These are phyloP conservation scores for Sporothrix pseudoabietina DNA, from an alignment of 2,329 filamentous ascomycete genomes.

Conservation along the genomic window DNA sequence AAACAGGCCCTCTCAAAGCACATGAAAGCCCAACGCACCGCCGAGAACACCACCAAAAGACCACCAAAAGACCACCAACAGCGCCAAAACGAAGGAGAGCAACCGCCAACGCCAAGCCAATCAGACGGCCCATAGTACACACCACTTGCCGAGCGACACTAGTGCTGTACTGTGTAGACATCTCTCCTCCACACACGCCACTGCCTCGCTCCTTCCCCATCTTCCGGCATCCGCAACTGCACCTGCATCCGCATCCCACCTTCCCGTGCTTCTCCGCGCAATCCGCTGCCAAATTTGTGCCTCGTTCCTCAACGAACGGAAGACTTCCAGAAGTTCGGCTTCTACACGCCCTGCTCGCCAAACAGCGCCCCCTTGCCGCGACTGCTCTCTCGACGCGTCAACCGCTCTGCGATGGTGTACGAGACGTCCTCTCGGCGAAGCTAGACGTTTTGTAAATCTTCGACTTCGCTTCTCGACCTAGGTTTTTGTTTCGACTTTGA, in stretches of 20 bases:
- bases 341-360: not conserved
- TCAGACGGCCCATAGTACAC: slow-evolving; percentile 22
- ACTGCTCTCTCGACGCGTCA: not conserved
- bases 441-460: slow-evolving; percentile 1
- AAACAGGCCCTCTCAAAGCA: not conserved
- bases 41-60: not conserved
- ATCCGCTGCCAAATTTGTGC: not conserved
- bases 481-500: not conserved
- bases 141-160: slow-evolving; percentile 18
- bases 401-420: not conserved
- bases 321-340: not conserved
- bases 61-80: not conserved
- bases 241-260: slow-evolving; percentile 10
- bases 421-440: not conserved
- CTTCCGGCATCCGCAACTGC: slow-evolving; percentile 3
- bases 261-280: not conserved
- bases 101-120: slow-evolving; percentile 28
- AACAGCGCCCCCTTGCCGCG: no score
- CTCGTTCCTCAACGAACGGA: slow-evolving; percentile 21
- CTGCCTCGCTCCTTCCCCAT: not conserved
- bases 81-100: not conserved
- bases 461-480: not conserved
- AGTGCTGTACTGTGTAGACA: not conserved
- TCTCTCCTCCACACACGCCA: not conserved
- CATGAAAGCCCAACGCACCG: slow-evolving; percentile 2